Evolutionary conservation across 2,329 filamentous ascomycete genomes (phyloP).

Genomic region (Botryosphaeria dothidea): DNA sequence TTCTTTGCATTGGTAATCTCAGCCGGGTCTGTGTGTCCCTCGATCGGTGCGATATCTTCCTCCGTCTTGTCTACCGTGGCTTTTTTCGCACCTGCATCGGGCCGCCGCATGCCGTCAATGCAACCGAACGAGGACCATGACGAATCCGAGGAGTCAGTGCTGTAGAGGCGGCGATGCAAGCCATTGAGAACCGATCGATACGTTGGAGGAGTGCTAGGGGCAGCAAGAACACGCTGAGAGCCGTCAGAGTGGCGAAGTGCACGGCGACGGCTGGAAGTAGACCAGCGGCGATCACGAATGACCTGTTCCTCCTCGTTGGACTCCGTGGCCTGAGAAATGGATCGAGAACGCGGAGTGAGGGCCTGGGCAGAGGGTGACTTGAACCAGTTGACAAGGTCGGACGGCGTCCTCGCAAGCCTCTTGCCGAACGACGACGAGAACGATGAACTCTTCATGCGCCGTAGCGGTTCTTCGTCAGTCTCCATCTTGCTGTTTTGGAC

Average conservation of each 20-base stretch:
- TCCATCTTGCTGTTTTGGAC: not conserved
- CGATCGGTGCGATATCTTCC: not conserved
- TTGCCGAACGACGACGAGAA: constrained; percentile 5
- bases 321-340: constrained; percentile 2
- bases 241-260: not conserved
- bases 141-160: constrained; percentile 6
- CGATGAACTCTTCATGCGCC: not conserved
- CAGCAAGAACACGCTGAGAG: constrained; percentile 5
- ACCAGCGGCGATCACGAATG: not conserved
- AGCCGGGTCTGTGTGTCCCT: not conserved
- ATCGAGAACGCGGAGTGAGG: not conserved
- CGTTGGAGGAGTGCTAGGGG: not conserved
- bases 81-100: not conserved
- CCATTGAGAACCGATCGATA: not conserved
- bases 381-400: constrained; percentile 7
- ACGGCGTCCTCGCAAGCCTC: not conserved
- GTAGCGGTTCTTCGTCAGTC: not conserved
- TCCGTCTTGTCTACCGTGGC: not conserved
- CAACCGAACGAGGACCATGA: constrained; percentile 16
- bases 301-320: not conserved
- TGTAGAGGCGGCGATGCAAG: constrained; percentile 1
- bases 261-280: constrained; percentile 4
- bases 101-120: constrained; percentile 15
- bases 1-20: not conserved
- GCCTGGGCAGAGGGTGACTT: not conserved